Evolutionary conservation across 2,329 filamentous ascomycete genomes (phyloP).

Genomic region (Parastagonospora avenae): DNA sequence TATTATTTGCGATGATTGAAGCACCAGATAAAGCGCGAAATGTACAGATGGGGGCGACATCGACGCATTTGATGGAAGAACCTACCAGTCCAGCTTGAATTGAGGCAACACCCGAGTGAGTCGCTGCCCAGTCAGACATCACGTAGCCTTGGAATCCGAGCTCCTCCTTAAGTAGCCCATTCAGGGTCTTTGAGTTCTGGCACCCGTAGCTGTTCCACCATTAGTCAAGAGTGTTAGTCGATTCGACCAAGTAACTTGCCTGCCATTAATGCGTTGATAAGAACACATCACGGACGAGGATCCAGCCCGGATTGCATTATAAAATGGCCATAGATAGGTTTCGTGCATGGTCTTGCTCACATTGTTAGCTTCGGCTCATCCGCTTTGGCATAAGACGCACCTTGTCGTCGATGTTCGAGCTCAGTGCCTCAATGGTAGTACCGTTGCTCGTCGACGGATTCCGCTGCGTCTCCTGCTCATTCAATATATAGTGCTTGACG

Average conservation of each 20-base stretch:
- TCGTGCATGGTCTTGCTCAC: slow-evolving; percentile 63
- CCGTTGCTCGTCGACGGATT: slow-evolving; percentile 34
- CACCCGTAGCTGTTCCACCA: slow-evolving; percentile 27
- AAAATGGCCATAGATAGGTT: slow-evolving; percentile 69
- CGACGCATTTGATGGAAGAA: neutral
- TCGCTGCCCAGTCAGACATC: slow-evolving; percentile 52
- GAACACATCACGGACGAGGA: slow-evolving; percentile 66
- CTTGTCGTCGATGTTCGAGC: slow-evolving; percentile 59
- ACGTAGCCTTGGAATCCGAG: slow-evolving; percentile 55
- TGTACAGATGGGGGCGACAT: too few relatives aligned
- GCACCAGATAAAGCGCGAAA: too few relatives aligned
- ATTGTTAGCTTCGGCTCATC: slow-evolving; percentile 43
- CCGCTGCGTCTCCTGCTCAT: slow-evolving; percentile 62
- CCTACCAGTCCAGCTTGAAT: slow-evolving; percentile 52
- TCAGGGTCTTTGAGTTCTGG: slow-evolving; percentile 49
- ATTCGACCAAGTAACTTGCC: slow-evolving; percentile 2
- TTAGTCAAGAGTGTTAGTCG: neutral
- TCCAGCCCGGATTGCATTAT: slow-evolving; percentile 64
- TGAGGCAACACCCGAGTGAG: slow-evolving; percentile 50
- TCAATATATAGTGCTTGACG: slow-evolving; percentile 62
- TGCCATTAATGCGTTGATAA: slow-evolving; percentile 45
- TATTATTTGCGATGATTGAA: too few relatives aligned
- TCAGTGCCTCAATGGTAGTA: slow-evolving; percentile 60
- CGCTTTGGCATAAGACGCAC: slow-evolving; percentile 55
- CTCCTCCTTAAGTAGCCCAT: slow-evolving; percentile 58